Conservation (phyloP, 768 basidiomycete species). For the Xanthoconium purpureum region DNA sequence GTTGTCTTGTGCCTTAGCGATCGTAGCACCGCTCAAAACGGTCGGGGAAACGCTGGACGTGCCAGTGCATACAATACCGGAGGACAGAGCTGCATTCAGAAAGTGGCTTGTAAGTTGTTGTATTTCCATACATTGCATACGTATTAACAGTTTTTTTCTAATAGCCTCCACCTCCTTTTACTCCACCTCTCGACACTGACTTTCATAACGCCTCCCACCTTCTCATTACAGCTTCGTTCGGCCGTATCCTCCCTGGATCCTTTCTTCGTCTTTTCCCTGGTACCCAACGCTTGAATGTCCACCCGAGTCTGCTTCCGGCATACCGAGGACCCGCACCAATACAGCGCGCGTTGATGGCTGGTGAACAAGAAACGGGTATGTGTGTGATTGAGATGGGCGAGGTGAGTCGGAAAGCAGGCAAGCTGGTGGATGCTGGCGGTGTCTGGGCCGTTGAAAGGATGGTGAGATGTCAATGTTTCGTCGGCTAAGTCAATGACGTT, state of each 20-base stretch:
- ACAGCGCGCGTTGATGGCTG: conserved; percentile 74
- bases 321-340: conserved; percentile 93
- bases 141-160: conserved; percentile 24
- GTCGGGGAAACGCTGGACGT: conserved; percentile 54
- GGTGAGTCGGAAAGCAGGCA: conserved; percentile 47
- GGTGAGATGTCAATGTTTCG: conserved; percentile 41
- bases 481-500: not conserved
- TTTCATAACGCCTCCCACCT: conserved; percentile 45
- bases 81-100: conserved; percentile 55
- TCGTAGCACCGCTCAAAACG: conserved; percentile 65
- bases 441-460: conserved; percentile 55
- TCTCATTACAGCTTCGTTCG: conserved; percentile 87
- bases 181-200: not conserved
- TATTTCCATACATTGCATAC: not conserved
- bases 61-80: conserved; percentile 60
- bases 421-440: conserved; percentile 66
- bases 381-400: conserved; percentile 77
- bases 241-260: conserved; percentile 69
- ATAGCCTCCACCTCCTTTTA: conserved; percentile 43
- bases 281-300: conserved; percentile 72
- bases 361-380: conserved; percentile 70
- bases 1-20: not conserved
- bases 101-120: conserved; percentile 53
- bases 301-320: conserved; percentile 81
- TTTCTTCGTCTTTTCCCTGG: conserved; percentile 62